Percentiles rank a stretch among this genome's conserved stretches.
Evolutionary conservation across 768 basidiomycete genomes (phyloP).

Genomic region (Kwoniella newhampshirensis): DNA sequence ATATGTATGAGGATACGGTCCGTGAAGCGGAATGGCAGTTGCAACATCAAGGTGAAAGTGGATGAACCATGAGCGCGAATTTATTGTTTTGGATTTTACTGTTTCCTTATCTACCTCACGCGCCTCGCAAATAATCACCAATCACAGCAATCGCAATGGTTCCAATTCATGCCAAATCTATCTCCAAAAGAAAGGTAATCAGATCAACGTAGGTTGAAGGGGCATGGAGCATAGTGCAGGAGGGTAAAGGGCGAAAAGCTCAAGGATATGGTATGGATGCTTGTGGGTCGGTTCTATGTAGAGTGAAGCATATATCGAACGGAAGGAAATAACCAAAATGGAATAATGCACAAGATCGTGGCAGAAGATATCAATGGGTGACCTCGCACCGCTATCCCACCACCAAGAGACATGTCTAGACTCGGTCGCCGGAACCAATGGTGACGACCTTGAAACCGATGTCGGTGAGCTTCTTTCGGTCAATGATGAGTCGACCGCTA

Average conservation of each 20-base stretch:
- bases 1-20: too few relatives aligned
- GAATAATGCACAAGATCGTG: too few relatives aligned
- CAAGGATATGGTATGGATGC: not conserved
- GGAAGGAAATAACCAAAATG: not conserved
- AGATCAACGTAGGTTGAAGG: not conserved
- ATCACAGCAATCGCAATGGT: too few relatives aligned
- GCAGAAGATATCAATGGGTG: not conserved
- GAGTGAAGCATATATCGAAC: not conserved
- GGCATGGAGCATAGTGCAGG: not conserved
- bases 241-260: not conserved
- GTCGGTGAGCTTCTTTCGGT: constrained; percentile 70
- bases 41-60: too few relatives aligned
- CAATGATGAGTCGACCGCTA: constrained; percentile 64
- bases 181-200: not conserved
- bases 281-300: not conserved
- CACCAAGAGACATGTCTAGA: constrained; percentile 17
- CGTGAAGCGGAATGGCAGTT: too few relatives aligned
- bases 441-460: constrained; percentile 77
- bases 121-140: too few relatives aligned
- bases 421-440: constrained; percentile 54
- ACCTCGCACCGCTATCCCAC: not conserved
- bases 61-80: too few relatives aligned
- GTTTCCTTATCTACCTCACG: too few relatives aligned
- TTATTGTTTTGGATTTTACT: too few relatives aligned
- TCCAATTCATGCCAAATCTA: constrained; percentile 3